Conservation (phyloP, 2,329 filamentous ascomycete species). For the Trichoderma afroharzianum region DNA sequence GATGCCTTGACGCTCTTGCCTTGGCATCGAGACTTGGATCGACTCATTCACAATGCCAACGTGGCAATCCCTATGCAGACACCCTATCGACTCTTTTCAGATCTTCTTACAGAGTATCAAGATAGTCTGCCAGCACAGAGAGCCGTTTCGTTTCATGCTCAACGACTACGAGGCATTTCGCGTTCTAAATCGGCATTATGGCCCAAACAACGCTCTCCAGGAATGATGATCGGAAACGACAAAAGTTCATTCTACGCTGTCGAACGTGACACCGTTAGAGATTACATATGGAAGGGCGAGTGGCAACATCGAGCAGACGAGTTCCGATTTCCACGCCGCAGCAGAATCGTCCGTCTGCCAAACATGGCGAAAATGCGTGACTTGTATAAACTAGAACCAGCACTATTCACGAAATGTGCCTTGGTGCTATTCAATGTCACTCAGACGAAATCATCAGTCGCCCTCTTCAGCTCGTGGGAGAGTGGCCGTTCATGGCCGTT, state of each 20-base stretch:
- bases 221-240: conserved; percentile 34
- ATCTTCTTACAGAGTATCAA: conserved; percentile 31
- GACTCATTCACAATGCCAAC: conserved; percentile 25
- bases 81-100: conserved; percentile 31
- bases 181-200: conserved; percentile 31
- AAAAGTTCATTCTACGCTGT: conserved; percentile 18
- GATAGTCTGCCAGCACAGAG: conserved; percentile 27
- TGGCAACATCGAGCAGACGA: conserved; percentile 26
- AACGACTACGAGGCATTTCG: conserved; percentile 34
- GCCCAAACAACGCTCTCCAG: conserved; percentile 32
- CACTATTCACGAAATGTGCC: conserved; percentile 31
- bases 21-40: conserved; percentile 33
- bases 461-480: conserved; percentile 35
- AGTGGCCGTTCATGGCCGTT: conserved; percentile 37
- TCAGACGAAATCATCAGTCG: conserved; percentile 30
- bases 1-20: conserved; percentile 34
- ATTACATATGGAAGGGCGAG: conserved; percentile 28
- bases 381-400: conserved; percentile 24
- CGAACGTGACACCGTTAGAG: conserved; percentile 24
- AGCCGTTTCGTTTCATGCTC: conserved; percentile 30
- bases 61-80: conserved; percentile 24
- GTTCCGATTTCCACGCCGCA: conserved; percentile 31
- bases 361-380: conserved; percentile 24
- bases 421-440: conserved; percentile 34
- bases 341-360: conserved; percentile 29